phyloP scores from a whole-genome alignment of 2,329 filamentous ascomycete genomes.

The Aschersonia sp. region DNA sequence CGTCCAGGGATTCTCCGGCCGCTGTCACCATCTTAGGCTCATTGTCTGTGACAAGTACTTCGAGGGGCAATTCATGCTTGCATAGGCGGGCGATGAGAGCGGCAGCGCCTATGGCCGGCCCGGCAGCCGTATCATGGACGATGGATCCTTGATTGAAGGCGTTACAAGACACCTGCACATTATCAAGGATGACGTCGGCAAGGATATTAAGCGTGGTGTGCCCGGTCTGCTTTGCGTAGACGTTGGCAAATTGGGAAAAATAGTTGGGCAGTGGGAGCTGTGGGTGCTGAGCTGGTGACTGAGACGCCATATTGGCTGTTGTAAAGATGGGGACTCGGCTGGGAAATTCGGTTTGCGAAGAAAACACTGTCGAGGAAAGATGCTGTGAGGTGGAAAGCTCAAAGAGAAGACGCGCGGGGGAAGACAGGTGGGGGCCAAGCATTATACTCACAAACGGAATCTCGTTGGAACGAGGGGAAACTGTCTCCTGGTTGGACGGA shows the following conservation, averaged over 20 bases:
- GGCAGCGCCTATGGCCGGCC: neutral
- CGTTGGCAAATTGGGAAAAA: neutral
- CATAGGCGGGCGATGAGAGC: neutral
- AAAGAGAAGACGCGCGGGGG: too few relatives aligned
- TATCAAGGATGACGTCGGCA: neutral
- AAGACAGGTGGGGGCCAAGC: too few relatives aligned
- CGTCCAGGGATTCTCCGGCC: neutral
- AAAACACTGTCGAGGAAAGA: too few relatives aligned
- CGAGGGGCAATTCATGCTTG: neutral
- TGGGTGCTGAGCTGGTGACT: neutral
- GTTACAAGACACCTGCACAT: neutral
- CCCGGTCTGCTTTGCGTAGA: neutral
- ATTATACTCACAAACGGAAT: too few relatives aligned
- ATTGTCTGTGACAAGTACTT: neutral
- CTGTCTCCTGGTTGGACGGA: too few relatives aligned
- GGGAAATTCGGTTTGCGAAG: too few relatives aligned
- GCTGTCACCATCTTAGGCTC: neutral
- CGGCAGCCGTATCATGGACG: neutral
- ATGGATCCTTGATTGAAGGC: neutral
- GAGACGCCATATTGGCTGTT: too few relatives aligned
- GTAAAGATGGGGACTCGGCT: too few relatives aligned
- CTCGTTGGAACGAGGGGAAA: too few relatives aligned
- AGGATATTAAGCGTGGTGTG: neutral
- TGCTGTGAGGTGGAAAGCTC: too few relatives aligned
- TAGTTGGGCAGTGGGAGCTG: neutral